Evolutionary conservation across 768 basidiomycete genomes (phyloP).

Genomic region (Terana coerulea): DNA sequence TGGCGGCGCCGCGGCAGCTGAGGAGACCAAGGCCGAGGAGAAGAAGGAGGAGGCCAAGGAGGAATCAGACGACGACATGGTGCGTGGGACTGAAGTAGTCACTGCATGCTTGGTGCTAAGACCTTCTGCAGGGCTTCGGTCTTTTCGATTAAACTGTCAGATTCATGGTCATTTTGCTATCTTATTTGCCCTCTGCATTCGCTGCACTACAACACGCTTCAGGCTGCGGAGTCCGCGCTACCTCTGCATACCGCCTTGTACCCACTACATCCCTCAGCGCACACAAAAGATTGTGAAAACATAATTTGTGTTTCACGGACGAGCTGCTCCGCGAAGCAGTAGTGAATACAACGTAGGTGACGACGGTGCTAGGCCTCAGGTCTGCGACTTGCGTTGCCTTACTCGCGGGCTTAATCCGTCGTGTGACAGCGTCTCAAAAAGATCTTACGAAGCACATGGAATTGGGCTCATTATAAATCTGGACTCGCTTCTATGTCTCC

Average conservation of each 20-base stretch:
- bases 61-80: conserved; percentile 90
- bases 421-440: too few relatives aligned
- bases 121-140: conserved; percentile 80
- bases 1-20: conserved; percentile 64
- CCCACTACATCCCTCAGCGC: conserved; percentile 6
- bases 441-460: too few relatives aligned
- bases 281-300: conserved; percentile 11
- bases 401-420: too few relatives aligned
- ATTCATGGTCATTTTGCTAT: conserved; percentile 15
- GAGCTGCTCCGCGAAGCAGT: not conserved
- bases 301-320: not conserved
- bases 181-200: conserved; percentile 1
- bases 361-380: too few relatives aligned
- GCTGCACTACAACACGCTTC: conserved; percentile 5
- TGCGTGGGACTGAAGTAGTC: conserved; percentile 32
- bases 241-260: conserved; percentile 10
- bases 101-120: not conserved
- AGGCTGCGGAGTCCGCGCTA: conserved; percentile 3
- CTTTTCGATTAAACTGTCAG: conserved; percentile 74
- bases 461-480: too few relatives aligned
- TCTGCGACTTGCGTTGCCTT: too few relatives aligned
- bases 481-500: too few relatives aligned
- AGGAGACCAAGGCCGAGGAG: conserved; percentile 74
- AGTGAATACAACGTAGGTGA: too few relatives aligned
- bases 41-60: conserved; percentile 89